A percentile compares a stretch with the other conserved stretches of the same genome.
Conservation (phyloP, 2,329 filamentous ascomycete genomes). For the Clonostachys byssicola region DNA sequence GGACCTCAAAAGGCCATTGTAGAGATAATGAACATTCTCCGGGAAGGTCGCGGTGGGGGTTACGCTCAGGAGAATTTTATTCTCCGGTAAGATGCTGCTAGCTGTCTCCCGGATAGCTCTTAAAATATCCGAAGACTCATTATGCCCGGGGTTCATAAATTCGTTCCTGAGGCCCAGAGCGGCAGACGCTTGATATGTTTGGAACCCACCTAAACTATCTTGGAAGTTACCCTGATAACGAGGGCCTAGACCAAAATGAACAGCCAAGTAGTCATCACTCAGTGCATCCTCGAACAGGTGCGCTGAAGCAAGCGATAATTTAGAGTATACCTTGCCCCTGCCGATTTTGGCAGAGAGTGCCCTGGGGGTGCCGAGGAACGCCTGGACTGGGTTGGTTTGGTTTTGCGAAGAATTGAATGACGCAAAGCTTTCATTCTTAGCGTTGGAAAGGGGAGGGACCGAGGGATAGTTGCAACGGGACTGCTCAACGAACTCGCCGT, state of each 20-base stretch:
- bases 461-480: slow-evolving; percentile 84
- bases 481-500: slow-evolving; percentile 93
- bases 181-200: slow-evolving; percentile 92
- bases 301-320: slow-evolving; percentile 86
- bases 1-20: slow-evolving; percentile 70
- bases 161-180: slow-evolving; percentile 89
- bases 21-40: slow-evolving; percentile 74
- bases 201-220: slow-evolving; percentile 90
- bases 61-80: slow-evolving; percentile 77
- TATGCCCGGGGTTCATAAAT: slow-evolving; percentile 80
- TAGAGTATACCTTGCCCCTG: slow-evolving; percentile 67
- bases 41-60: slow-evolving; percentile 76
- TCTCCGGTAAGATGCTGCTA: slow-evolving; percentile 75
- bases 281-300: slow-evolving; percentile 84
- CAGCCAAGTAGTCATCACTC: slow-evolving; percentile 87
- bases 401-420: slow-evolving; percentile 57
- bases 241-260: slow-evolving; percentile 84
- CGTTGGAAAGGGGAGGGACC: slow-evolving; percentile 61
- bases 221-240: slow-evolving; percentile 96
- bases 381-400: slow-evolving; percentile 71
- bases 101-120: slow-evolving; percentile 84
- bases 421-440: slow-evolving; percentile 63
- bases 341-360: slow-evolving; percentile 78
- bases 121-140: slow-evolving; percentile 88
- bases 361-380: slow-evolving; percentile 88